Evolutionary conservation across 345 rosid species (phyloP), one percentile per base, ranked within the genome.

Genomic region (Salix udensis): DNA sequence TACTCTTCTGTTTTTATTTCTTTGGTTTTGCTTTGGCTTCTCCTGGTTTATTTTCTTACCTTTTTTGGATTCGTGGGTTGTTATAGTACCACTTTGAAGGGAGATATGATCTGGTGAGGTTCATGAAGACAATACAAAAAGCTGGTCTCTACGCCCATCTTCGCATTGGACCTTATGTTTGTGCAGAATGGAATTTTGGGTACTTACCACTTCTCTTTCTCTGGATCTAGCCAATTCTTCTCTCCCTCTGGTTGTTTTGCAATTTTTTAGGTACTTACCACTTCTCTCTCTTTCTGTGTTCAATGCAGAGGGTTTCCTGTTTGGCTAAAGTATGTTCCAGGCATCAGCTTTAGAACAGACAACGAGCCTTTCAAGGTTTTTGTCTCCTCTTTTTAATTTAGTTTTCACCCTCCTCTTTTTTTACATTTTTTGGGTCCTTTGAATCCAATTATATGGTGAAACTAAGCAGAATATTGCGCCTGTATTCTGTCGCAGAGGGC

Each of bases 181-280:
- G 99, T 82, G 99, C 98, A 12, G 99, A 94, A 87, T 96, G 99
- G 99, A 96, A 94, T 85, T 96, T 96, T 77, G 99, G 99, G 99
- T 96, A 88, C 72, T 65, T 65, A 69, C 71, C 76, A 26, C 77
- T 76, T 67, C 73, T 75, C 81, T 55, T 30, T 68, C 78, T 79
- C 65, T 48, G 76, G 79, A 81, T 85, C 89, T 77, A 76, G 19
- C 24, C 40, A 28, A 40, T 69, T 62, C 16, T 34, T 37, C 52
- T 39, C 61, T 36, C 52, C 24, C 61, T 64, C 62, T 6, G 24
- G 30, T 11, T 68, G 31, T 76, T 71, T 34, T 15, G 58, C 71
- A 55, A 14, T 10, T 55, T 30, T 30, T 30, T 30, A 34, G 36
- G 36, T 34, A 4, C 36, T 34, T 34, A 34, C 36, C 36, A 34